Percentiles rank a stretch among this genome's conserved stretches.
Evolutionary conservation across 2,329 filamentous ascomycete species (phyloP).

Genomic region (Metarhizium guizhouense): DNA sequence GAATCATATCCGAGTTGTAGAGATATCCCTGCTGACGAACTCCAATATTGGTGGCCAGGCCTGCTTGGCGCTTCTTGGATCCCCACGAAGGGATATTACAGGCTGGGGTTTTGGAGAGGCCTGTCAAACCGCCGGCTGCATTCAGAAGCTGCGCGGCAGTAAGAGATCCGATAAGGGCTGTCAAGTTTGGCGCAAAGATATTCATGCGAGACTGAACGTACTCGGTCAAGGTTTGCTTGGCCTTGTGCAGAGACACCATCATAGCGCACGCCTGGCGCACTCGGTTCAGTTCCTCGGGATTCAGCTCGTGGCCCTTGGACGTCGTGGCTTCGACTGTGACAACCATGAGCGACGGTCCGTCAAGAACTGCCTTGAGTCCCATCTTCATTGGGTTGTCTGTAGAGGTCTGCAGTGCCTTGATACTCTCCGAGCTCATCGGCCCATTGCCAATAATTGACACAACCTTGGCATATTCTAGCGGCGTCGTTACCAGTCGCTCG

Average conservation of each 20-base stretch:
- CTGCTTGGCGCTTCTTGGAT: conserved; percentile 76
- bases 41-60: conserved; percentile 86
- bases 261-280: conserved; percentile 77
- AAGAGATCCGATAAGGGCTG: conserved; percentile 79
- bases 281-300: conserved; percentile 61
- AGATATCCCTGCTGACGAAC: conserved; percentile 88
- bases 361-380: conserved; percentile 70
- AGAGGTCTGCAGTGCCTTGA: conserved; percentile 69
- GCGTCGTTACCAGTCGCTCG: conserved; percentile 80
- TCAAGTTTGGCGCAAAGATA: conserved; percentile 89
- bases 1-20: conserved; percentile 84
- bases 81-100: conserved; percentile 90
- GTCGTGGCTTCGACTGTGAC: conserved; percentile 92
- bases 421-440: conserved; percentile 70
- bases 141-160: conserved; percentile 97
- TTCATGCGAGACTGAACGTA: conserved; percentile 98
- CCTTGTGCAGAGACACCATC: conserved; percentile 76
- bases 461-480: conserved; percentile 90
- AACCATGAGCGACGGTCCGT: conserved; percentile 88
- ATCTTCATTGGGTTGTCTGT: conserved; percentile 69
- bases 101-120: conserved; percentile 82
- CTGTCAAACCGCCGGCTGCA: conserved; percentile 78
- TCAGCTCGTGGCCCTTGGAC: conserved; percentile 72
- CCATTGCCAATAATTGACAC: conserved; percentile 90
- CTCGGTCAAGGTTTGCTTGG: conserved; percentile 78